These are phyloP conservation scores for Ceratocystis huliohia DNA, from an alignment of 2,329 filamentous ascomycete species.

Conservation along the genomic window DNA sequence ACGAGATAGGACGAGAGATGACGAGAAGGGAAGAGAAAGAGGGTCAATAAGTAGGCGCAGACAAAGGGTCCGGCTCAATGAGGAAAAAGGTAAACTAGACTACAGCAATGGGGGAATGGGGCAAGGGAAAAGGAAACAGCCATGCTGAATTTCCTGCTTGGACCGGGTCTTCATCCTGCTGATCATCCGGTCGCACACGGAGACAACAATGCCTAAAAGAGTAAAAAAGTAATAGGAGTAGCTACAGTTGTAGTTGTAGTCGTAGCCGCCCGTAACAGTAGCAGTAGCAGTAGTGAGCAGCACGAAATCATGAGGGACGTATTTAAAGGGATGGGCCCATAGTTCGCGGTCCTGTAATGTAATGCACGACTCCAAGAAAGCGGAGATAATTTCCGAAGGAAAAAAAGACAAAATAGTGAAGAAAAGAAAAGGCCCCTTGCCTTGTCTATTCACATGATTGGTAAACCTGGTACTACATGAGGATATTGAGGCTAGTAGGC, in stretches of 20 bases:
- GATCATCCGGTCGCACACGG: conserved; percentile 1
- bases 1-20: not conserved
- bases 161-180: not conserved
- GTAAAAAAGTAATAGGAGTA: not conserved
- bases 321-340: no score
- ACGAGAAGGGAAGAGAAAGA: not conserved
- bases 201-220: conserved; percentile 1
- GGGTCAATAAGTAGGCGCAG: not conserved
- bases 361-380: no score
- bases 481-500: not conserved
- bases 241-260: no score
- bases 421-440: no score
- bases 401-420: no score
- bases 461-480: not conserved
- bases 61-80: not conserved
- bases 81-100: conserved; percentile 3
- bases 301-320: no score
- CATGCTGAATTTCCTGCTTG: not conserved
- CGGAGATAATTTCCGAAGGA: no score
- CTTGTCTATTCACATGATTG: not conserved
- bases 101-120: not conserved
- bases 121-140: not conserved
- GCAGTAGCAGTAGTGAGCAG: no score
- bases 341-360: no score
- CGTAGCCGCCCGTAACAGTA: no score